Evolutionary conservation across 1,284 basidiomycete genomes (phyloP), one percentile per base, ranked within the genome.

Genomic region (Puccinia polysora): DNA sequence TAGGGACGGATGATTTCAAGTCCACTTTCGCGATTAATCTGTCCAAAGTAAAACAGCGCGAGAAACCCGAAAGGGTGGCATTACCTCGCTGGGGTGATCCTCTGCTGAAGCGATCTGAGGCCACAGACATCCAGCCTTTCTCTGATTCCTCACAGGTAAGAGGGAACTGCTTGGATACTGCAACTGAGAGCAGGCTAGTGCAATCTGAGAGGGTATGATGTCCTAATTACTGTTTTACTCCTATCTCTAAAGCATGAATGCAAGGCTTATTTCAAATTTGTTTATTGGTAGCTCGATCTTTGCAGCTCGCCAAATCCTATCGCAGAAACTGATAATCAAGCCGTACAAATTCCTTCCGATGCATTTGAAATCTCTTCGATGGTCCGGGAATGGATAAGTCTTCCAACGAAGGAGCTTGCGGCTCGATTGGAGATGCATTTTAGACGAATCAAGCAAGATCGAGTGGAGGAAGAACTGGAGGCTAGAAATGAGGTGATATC

Each of bases 401-500:
- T 59, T 20, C 65, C 55, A n/a, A 30, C 55, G 6, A 43, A 69
- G 20, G 65, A 58, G 34, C 40, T 59, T 32, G 38, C 25, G 36
- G 55, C 40, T 34, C 52, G 50, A 34, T 18, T 69, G 14, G 65
- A 69, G 30, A 59, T 23, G 40, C 55, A 58, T 50, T 69, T 59
- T 23, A 69, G 36, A 28, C 52, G 55, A 45, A 53, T 59, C 34
- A 59, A 49, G 34, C 18, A 40, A 14, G 55, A 56, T 36, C 65
- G 65, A 25, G 38, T 58, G 53, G 55, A 56, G 34, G 55, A 69
- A 34, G 65, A 69, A 58, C 32, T 69, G 45, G 65, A 69, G 50
- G 65, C 65, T 30, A 69, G 55, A 50, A 59, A 59, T 45, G 65
- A 69, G 34, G 65, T 69, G 4, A 59, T 69, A n/a, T 69, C 65